These are phyloP conservation scores for Scedosporium aurantiacum DNA, from an alignment of 2,329 filamentous ascomycete genomes.

Conservation along the genomic window DNA sequence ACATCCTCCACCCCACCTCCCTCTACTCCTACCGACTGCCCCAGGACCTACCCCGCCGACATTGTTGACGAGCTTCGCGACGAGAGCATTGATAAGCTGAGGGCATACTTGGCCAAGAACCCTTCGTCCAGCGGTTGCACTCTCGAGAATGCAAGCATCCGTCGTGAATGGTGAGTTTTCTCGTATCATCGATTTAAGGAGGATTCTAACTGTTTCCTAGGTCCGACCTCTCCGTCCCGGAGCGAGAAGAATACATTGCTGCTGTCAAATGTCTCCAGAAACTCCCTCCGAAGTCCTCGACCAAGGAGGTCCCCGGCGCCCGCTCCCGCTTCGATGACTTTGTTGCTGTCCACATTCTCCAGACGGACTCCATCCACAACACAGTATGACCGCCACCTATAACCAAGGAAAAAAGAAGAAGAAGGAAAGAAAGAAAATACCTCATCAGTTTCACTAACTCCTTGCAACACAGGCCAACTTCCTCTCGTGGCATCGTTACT, in stretches of 20 bases:
- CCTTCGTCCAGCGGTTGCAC: slow-evolving; percentile 7
- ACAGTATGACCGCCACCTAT: neutral
- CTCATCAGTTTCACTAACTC: neutral
- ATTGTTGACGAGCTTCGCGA: slow-evolving; percentile 10
- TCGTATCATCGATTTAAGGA: neutral
- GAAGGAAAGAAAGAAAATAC: neutral
- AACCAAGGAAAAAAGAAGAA: neutral
- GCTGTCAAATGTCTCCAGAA: slow-evolving; percentile 33
- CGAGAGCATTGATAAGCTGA: slow-evolving; percentile 9
- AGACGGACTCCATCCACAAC: slow-evolving; percentile 31
- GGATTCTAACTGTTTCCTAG: neutral
- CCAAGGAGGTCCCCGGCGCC: slow-evolving; percentile 27
- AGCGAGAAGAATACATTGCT: slow-evolving; percentile 27
- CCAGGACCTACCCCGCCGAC: slow-evolving; percentile 10
- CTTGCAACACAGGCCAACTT: slow-evolving; percentile 13
- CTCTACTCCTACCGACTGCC: neutral
- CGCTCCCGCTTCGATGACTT: slow-evolving; percentile 38
- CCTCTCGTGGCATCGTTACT: slow-evolving; percentile 21
- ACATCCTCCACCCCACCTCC: neutral
- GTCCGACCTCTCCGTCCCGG: slow-evolving; percentile 13
- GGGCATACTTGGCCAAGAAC: slow-evolving; percentile 7
- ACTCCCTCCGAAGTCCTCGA: slow-evolving; percentile 23
- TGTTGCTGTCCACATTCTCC: slow-evolving; percentile 35
- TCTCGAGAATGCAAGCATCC: slow-evolving; percentile 8
- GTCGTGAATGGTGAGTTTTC: neutral